Evolutionary conservation across 805 yeast genomes (phyloP).

Genomic region (Kluyveromyces aestuarii): DNA sequence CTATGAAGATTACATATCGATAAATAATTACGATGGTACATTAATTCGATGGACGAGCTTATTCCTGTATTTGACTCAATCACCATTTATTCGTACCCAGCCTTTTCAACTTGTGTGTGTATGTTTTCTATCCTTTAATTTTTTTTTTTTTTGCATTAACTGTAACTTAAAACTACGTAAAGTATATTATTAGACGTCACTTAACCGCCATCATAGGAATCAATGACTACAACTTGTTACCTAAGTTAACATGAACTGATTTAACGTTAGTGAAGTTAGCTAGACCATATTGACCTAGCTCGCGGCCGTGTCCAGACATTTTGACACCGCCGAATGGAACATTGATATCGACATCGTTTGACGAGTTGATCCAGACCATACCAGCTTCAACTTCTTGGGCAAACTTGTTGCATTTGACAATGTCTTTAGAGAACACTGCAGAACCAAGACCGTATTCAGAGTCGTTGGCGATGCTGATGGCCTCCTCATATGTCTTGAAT

Average conservation of each 20-base stretch:
- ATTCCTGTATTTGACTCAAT: too few relatives aligned
- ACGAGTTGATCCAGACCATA: slow-evolving; percentile 51
- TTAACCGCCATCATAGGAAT: slow-evolving; percentile 19
- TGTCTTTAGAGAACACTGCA: slow-evolving; percentile 34
- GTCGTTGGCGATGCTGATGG: slow-evolving; percentile 34
- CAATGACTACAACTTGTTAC: slow-evolving; percentile 16
- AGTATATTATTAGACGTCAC: slow-evolving; percentile 34
- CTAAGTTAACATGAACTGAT: slow-evolving; percentile 63
- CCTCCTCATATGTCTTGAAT: slow-evolving; percentile 38
- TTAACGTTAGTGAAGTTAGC: slow-evolving; percentile 54
- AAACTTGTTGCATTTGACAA: slow-evolving; percentile 31
- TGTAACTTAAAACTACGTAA: slow-evolving; percentile 18
- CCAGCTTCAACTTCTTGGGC: slow-evolving; percentile 37
- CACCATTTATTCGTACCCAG: too few relatives aligned
- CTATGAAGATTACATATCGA: too few relatives aligned
- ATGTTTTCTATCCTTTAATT: too few relatives aligned
- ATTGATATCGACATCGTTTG: slow-evolving; percentile 46
- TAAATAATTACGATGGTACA: too few relatives aligned
- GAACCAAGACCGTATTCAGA: slow-evolving; percentile 40
- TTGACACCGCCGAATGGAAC: slow-evolving; percentile 66
- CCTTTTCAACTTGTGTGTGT: too few relatives aligned
- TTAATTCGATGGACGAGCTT: too few relatives aligned
- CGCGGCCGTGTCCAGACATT: slow-evolving; percentile 59
- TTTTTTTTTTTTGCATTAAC: background rate
- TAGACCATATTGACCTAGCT: slow-evolving; percentile 58